phyloP scores from a whole-genome alignment of 306 rosid species.

The Begonia loranthoides region DNA sequence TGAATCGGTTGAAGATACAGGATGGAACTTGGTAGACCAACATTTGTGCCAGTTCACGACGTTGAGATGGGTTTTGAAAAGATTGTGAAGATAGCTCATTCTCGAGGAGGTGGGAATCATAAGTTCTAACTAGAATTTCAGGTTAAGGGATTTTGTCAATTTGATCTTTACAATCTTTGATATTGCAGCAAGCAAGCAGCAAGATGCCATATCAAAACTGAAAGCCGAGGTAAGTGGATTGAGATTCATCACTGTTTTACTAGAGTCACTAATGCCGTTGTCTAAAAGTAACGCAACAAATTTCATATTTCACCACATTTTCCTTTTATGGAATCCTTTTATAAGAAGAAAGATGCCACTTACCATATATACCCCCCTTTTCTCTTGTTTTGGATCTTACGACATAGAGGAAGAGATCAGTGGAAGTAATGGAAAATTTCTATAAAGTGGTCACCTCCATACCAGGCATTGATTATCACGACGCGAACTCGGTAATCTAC shows the following conservation, averaged over 20 bases:
- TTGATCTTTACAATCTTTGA: constrained; percentile 3
- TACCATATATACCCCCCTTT: too few species aligned
- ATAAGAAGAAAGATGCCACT: too few species aligned
- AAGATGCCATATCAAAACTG: constrained; percentile 44
- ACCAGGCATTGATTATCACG: constrained; percentile 68
- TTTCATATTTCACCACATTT: too few species aligned
- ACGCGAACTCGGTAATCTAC: constrained; percentile 64
- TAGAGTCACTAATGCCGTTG: too few species aligned
- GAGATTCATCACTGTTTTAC: constrained; percentile 8
- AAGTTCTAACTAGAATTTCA: background rate
- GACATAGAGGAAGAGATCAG: constrained; percentile 48
- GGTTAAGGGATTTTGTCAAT: constrained; percentile 1
- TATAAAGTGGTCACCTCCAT: constrained; percentile 61
- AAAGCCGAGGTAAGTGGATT: constrained; percentile 61
- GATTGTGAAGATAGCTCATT: constrained; percentile 76
- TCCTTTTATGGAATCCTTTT: constrained; percentile 12
- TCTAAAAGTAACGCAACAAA: too few species aligned
- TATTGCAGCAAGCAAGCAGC: constrained; percentile 66
- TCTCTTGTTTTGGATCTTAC: too few species aligned
- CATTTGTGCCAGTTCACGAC: constrained; percentile 78
- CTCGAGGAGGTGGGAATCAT: constrained; percentile 56
- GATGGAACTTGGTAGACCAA: constrained; percentile 78
- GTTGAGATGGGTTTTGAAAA: constrained; percentile 91
- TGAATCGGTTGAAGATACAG: constrained; percentile 26
- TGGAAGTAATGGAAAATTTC: constrained; percentile 59